These are phyloP conservation scores for Garcia nutans DNA, from an alignment of 345 rosid species.

Conservation along the genomic window DNA sequence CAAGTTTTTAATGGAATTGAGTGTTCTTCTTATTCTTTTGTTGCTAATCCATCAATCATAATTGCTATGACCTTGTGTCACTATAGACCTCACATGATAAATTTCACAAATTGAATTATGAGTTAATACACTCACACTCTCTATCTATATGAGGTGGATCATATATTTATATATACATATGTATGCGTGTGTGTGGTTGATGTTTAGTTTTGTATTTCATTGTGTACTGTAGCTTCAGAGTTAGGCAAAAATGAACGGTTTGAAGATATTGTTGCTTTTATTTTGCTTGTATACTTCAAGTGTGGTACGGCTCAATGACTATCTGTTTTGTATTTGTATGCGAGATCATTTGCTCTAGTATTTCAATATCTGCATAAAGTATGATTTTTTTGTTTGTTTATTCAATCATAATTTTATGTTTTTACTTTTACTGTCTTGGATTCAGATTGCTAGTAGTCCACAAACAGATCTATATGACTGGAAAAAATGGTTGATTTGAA, in stretches of 20 bases:
- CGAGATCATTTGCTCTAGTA: too few species aligned
- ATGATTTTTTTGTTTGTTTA: not conserved
- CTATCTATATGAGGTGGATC: too few species aligned
- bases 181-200: too few species aligned
- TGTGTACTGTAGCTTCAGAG: slow-evolving; percentile 1
- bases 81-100: too few species aligned
- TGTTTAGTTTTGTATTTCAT: not conserved
- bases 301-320: slow-evolving; percentile 39
- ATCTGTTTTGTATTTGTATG: not conserved
- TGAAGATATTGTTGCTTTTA: slow-evolving; percentile 31
- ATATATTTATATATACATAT: too few species aligned
- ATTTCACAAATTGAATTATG: not conserved
- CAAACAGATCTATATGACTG: too few species aligned
- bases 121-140: not conserved
- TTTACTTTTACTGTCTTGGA: slow-evolving; percentile 1
- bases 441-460: slow-evolving; percentile 54
- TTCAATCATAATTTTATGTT: not conserved
- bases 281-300: slow-evolving; percentile 32
- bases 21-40: too few species aligned
- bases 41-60: too few species aligned
- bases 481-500: too few species aligned
- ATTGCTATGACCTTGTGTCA: not conserved
- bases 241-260: slow-evolving; percentile 36
- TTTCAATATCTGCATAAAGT: too few species aligned
- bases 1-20: too few species aligned